Base-by-base conservation (phyloP, 1,284 basidiomycete genomes). In the Clitocybe nebularis region DNA sequence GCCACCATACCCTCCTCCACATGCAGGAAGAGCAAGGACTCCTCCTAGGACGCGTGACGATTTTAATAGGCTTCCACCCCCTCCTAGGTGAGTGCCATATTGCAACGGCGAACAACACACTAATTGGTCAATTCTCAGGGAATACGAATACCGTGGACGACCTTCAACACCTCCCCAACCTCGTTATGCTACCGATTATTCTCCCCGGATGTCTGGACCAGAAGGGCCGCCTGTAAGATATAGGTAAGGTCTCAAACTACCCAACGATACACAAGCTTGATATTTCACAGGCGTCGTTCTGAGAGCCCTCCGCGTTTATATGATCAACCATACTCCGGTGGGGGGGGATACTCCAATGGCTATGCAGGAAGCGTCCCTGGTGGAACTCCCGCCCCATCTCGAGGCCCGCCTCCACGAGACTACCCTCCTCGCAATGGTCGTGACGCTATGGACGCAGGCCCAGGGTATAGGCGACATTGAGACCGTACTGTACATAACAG, bases 41-140 rank as follows among this genome's bases (percentile, higher is more conserved):
- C 80, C 81, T 28, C 74, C 77, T 13, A 69, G 79, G 50, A 75
- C 74, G 13, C 72, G 74, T 49, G 73, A 79, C 43, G 83, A 84
- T 39, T 80, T 76, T 49, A 71, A 77, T 33, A 67, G 72, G 47
- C 61, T 52, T 39, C 62, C 64, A 47, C 61, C 65, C 39, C 51
- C 60, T 16, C 28, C 44, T 36, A 56, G 62, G 62, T 58, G 61
- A 50, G 45, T 52, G 54, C 44, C 50, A 6, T 48, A 25, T 26
- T 7, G 20, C 23, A 29, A 33, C n/a, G 16, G 11, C n/a, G 23
- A 11, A 41, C 36, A 29, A 28, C 29, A 44, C 44, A 13, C 41
- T 45, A 33, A 41, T 39, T 11, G 42, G 34, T 13, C 23, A 14
- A 28, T 43, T 36, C 25, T 39, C 39, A 68, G 68, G 45, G 68